Conservation (phyloP, 345 rosid genomes). For the Citrus unshiu region DNA sequence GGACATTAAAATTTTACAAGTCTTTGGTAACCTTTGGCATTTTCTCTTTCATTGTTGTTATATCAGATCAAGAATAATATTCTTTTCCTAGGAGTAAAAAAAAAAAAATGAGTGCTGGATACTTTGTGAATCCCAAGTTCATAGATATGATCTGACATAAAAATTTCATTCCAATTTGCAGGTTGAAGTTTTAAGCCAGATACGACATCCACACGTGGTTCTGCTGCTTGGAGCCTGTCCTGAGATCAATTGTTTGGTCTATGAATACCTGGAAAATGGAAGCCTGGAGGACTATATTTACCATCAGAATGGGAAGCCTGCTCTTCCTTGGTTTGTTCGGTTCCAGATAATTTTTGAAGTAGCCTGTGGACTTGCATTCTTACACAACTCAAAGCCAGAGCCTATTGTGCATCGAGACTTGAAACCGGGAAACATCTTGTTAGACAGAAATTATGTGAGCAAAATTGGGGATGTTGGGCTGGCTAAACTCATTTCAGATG, state of each 20-base stretch:
- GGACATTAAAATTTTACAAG: background rate
- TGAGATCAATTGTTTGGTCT: conserved; percentile 68
- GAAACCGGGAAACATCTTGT: conserved; percentile 75
- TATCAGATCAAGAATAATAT: background rate
- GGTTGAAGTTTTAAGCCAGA: conserved; percentile 85
- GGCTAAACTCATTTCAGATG: conserved; percentile 76
- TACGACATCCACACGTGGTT: conserved; percentile 72
- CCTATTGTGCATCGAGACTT: conserved; percentile 85
- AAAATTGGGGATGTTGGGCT: conserved; percentile 89
- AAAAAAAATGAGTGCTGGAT: background rate
- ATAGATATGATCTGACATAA: background rate
- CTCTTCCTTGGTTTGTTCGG: conserved; percentile 82
- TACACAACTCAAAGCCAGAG: conserved; percentile 90
- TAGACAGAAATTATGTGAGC: conserved; percentile 71
- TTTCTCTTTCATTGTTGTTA: background rate
- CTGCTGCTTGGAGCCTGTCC: conserved; percentile 93
- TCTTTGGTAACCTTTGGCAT: background rate
- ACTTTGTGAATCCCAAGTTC: background rate
- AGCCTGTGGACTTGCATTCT: conserved; percentile 80
- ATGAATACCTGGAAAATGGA: conserved; percentile 86
- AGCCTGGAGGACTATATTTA: conserved; percentile 63
- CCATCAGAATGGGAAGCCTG: conserved; percentile 48
- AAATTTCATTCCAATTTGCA: conserved; percentile 25
- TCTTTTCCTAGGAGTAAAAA: background rate
- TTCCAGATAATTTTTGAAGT: conserved; percentile 73